Evolutionary conservation across 768 basidiomycete genomes (phyloP).

Genomic region (Mycena belliarum): DNA sequence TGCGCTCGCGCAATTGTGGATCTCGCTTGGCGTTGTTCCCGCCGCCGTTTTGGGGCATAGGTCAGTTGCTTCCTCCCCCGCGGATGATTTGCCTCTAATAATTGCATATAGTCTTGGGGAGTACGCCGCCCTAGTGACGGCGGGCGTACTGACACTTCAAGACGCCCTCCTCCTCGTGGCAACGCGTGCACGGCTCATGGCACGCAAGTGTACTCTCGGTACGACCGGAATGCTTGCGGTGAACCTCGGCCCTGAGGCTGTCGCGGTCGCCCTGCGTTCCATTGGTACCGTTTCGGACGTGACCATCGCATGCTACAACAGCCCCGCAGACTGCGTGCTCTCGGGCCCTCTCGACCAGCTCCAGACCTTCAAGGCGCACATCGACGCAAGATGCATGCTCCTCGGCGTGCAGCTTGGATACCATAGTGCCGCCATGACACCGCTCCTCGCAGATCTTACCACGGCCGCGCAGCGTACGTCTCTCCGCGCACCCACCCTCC

Average conservation of each 20-base stretch:
- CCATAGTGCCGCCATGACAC: conserved; percentile 66
- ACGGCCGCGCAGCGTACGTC: conserved; percentile 37
- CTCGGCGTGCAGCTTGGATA: conserved; percentile 63
- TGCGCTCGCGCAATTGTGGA: conserved; percentile 64
- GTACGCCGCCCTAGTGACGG: conserved; percentile 69
- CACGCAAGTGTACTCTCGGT: conserved; percentile 42
- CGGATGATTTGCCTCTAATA: too few relatives aligned
- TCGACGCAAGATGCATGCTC: conserved; percentile 36
- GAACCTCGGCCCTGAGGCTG: conserved; percentile 34
- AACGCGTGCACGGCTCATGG: conserved; percentile 57
- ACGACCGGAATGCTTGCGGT: conserved; percentile 66
- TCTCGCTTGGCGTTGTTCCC: conserved; percentile 65
- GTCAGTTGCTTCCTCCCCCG: conserved; percentile 36
- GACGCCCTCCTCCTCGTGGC: conserved; percentile 62
- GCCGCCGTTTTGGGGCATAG: conserved; percentile 71
- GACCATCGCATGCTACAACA: conserved; percentile 64
- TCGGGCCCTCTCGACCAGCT: conserved; percentile 54
- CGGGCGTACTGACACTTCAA: conserved; percentile 56
- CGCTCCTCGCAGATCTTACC: conserved; percentile 52
- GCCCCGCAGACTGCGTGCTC: conserved; percentile 55
- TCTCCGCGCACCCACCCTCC: conserved; percentile 51
- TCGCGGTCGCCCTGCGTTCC: conserved; percentile 37
- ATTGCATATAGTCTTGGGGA: conserved; percentile 63
- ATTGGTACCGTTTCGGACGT: conserved; percentile 37
- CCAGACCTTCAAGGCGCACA: conserved; percentile 37